Conservation (phyloP, 352 stramenopile species). For the Blastocystis sp. region DNA sequence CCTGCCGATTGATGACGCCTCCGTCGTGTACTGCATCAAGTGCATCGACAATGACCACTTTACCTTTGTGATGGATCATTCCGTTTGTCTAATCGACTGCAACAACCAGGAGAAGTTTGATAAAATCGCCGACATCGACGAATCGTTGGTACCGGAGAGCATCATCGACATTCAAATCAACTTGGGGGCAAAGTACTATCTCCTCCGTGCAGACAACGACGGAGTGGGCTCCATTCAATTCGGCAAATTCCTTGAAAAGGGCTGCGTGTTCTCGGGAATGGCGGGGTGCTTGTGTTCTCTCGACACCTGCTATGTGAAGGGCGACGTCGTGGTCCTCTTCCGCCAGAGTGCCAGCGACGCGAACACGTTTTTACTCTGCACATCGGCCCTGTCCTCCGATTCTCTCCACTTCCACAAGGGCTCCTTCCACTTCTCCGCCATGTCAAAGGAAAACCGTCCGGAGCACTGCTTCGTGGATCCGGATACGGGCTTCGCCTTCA, state of each 20-base stretch:
- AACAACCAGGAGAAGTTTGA: not conserved
- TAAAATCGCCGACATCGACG: conserved; percentile 4
- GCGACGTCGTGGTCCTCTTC: not conserved
- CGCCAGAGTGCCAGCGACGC: not conserved
- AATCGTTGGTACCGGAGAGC: not conserved
- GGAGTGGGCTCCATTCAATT: conserved; percentile 35
- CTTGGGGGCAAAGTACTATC: not conserved
- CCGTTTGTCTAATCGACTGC: not conserved
- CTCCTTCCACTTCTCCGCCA: not conserved
- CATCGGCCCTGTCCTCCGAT: not conserved
- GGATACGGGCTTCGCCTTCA: not conserved
- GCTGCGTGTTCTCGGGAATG: not conserved
- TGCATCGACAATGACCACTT: not conserved
- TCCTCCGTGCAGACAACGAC: conserved; percentile 17
- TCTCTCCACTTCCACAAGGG: conserved; percentile 9
- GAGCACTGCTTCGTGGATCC: not conserved
- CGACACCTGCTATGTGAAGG: not conserved
- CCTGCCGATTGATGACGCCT: not conserved
- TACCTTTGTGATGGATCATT: not conserved
- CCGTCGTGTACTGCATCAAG: not conserved
- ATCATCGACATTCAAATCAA: conserved; percentile 15
- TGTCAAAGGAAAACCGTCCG: not conserved
- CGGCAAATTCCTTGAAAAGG: conserved; percentile 1
- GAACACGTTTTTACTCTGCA: not conserved
- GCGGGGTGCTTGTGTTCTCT: conserved; percentile 35